Evolutionary conservation across 1,284 basidiomycete genomes (phyloP).

Genomic region (Psilocybe mexicana): DNA sequence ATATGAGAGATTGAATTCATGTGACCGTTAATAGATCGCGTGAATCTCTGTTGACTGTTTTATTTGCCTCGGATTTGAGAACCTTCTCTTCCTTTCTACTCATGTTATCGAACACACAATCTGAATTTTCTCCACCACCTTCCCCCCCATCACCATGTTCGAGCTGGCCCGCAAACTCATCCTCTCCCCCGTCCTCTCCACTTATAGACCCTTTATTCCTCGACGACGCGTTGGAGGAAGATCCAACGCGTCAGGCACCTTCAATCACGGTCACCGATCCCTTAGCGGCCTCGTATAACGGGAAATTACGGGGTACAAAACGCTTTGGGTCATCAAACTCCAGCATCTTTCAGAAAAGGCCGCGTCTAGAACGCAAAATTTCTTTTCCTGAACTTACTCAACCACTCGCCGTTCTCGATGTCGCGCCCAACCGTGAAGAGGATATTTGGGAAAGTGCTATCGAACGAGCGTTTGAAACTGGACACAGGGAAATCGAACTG

Average conservation of each 20-base stretch:
- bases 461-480: constrained; percentile 37
- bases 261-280: constrained; percentile 27
- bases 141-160: constrained; percentile 36
- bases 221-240: constrained; percentile 18
- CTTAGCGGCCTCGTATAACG: constrained; percentile 35
- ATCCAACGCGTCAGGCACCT: constrained; percentile 10
- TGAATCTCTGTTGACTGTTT: background rate
- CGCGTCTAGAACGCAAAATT: constrained; percentile 1
- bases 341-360: constrained; percentile 12
- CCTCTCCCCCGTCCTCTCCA: constrained; percentile 41
- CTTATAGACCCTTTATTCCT: constrained; percentile 17
- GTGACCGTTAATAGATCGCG: background rate
- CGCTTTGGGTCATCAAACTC: background rate
- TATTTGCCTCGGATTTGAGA: background rate
- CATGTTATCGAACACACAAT: constrained; percentile 7
- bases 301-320: constrained; percentile 20
- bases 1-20: background rate
- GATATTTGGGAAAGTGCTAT: constrained; percentile 44
- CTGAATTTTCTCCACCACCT: constrained; percentile 26
- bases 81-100: constrained; percentile 24
- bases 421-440: constrained; percentile 26
- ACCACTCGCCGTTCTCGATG: background rate
- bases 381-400: background rate
- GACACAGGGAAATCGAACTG: constrained; percentile 40
- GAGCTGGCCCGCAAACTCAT: constrained; percentile 32